Percentiles rank a stretch among this genome's conserved stretches.
phyloP scores from a whole-genome alignment of 2,329 filamentous ascomycete genomes.

The Alternaria novae-zelandiae region DNA sequence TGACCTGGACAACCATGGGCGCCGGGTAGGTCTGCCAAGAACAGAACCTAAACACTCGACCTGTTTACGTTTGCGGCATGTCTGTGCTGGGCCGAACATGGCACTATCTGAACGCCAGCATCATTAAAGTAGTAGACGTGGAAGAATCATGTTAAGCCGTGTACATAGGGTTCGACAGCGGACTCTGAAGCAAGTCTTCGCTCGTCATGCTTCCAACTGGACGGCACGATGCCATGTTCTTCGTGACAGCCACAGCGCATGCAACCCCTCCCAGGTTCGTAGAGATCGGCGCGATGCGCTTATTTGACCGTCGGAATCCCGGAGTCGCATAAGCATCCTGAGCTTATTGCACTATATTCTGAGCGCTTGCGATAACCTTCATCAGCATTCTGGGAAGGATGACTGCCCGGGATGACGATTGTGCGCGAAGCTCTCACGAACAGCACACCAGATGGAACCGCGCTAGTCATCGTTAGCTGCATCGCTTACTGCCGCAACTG shows the following conservation, averaged over 20 bases:
- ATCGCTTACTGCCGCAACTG: slow-evolving; percentile 15
- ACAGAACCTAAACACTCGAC: slow-evolving; percentile 29
- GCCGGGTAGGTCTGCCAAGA: slow-evolving; percentile 27
- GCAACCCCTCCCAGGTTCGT: neutral
- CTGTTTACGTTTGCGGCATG: slow-evolving; percentile 28
- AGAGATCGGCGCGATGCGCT: neutral
- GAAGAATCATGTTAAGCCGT: neutral
- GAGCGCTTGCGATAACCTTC: neutral
- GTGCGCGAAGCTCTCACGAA: slow-evolving; percentile 30
- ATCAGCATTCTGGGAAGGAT: neutral
- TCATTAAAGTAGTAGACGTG: neutral
- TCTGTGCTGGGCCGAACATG: neutral
- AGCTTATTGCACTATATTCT: neutral
- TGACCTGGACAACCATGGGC: slow-evolving; percentile 26
- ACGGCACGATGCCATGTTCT: neutral
- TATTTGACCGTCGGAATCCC: neutral
- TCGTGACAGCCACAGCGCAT: slow-evolving; percentile 8
- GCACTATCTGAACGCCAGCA: neutral
- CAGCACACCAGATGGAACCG: slow-evolving; percentile 16
- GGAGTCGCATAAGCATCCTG: neutral
- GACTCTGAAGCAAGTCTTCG: neutral
- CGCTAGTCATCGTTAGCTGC: slow-evolving; percentile 16
- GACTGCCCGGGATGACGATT: slow-evolving; percentile 4
- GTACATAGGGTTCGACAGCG: neutral
- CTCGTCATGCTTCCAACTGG: neutral